These are phyloP conservation scores for Anthracocystis panici-leucophaei DNA, from an alignment of 1,284 basidiomycete species.

Conservation along the genomic window DNA sequence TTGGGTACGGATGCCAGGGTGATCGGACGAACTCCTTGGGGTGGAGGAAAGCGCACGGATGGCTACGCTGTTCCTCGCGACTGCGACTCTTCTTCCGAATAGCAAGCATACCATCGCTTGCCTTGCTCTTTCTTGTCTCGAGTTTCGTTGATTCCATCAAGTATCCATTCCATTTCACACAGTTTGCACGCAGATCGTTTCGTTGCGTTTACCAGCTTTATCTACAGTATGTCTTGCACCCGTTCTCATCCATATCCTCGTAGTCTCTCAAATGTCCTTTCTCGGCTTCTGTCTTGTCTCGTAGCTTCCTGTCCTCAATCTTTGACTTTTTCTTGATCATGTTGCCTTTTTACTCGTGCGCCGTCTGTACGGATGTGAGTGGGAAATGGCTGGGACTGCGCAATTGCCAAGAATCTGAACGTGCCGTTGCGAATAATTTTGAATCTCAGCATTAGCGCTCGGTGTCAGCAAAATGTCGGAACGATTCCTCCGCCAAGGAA, in stretches of 20 bases:
- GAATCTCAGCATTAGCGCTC: not conserved
- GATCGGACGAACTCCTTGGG: conserved; percentile 86
- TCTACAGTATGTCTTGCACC: not conserved
- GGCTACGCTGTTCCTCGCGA: conserved; percentile 71
- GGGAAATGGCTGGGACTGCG: too few relatives aligned
- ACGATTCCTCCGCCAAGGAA: not conserved
- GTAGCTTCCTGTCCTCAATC: conserved; percentile 6
- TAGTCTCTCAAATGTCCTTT: not conserved
- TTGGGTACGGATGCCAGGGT: conserved; percentile 70
- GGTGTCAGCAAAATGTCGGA: not conserved
- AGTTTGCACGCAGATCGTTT: not conserved
- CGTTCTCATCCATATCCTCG: not conserved
- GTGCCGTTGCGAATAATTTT: not conserved
- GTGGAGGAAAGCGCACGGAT: conserved; percentile 79
- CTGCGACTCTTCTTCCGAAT: conserved; percentile 62
- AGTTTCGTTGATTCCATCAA: not conserved
- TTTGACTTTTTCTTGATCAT: not conserved
- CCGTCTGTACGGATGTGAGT: not conserved
- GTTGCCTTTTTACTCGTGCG: too few relatives aligned
- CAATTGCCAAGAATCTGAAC: conserved; percentile 11
- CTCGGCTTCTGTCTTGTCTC: not conserved
- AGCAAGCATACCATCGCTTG: not conserved
- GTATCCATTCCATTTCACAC: not conserved
- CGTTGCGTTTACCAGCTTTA: not conserved
- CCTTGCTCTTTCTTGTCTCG: not conserved